Base-by-base conservation (phyloP, 179 eudicot species). In the Vitellaria paradoxa region DNA sequence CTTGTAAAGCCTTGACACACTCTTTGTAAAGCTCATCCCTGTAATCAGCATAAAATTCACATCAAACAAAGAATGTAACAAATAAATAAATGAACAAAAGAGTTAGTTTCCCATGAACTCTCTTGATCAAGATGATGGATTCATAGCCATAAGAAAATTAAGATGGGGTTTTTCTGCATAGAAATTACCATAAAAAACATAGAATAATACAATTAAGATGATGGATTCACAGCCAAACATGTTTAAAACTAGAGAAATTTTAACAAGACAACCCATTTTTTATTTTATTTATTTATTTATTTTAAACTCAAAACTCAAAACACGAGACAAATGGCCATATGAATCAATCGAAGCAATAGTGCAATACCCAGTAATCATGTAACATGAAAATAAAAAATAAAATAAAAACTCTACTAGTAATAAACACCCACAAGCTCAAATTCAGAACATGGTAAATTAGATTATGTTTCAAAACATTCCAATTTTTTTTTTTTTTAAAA, bases 1-100 rank as follows among this genome's bases (percentile, higher is more conserved):
- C 92, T 87, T 91, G 91, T 77, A 96, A 83, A 76, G 98, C 90
- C 70, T 81, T 77, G 42, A 85, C 81, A 78, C 98, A 96, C 87
- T 96, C 99, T 84, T 86, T 93, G 79, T 91, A 90, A n/a, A 96
- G 84, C 86, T 96, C 99, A 49, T 93, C 97, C 89, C 99, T 96
- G 87, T 72, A 26, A 30, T 30, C 45, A 23, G n/a, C 46, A 46
- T 53, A 53, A 18, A 64, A 53, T 15, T 64, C 23, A 47, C 37
- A 14, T 52, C 8, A 21, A 50, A n/a, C 20, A 52, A 52, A 23
- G 20, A 50, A 50, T 12, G 12, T 7, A 50, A 50, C 5, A 52
- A 50, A 9, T 21, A 46, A 46, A n/a, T 68, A 6, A 50, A 9
- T 21, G n/a, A 46, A n/a, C 46, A 6, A n/a, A 37, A 4, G 15